Evolutionary conservation across 1,284 basidiomycete genomes (phyloP).

Genomic region (Singerocomus rubriflavus): DNA sequence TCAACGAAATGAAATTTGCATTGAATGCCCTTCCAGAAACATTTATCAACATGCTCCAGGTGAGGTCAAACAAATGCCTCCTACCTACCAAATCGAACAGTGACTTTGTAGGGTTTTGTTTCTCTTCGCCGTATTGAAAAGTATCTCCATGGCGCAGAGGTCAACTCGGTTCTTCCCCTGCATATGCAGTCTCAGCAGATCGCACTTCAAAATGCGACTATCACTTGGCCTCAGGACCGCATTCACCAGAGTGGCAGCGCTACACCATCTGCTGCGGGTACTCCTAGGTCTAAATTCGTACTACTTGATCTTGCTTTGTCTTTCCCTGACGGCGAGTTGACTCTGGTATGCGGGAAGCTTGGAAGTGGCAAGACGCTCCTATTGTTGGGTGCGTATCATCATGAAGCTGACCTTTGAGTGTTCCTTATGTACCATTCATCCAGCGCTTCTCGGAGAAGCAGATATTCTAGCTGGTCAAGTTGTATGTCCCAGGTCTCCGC

Average conservation of each 20-base stretch:
- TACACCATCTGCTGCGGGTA: constrained; percentile 59
- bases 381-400: constrained; percentile 51
- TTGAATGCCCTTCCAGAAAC: constrained; percentile 88
- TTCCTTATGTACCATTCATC: constrained; percentile 14
- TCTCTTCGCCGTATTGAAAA: constrained; percentile 90
- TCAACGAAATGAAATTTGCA: constrained; percentile 82
- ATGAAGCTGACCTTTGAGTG: neutral
- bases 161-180: constrained; percentile 57
- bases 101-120: constrained; percentile 60
- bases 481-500: constrained; percentile 78
- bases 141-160: constrained; percentile 74
- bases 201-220: constrained; percentile 77
- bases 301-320: constrained; percentile 76
- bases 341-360: constrained; percentile 79
- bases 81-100: constrained; percentile 1
- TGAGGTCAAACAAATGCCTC: constrained; percentile 22
- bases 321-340: constrained; percentile 77
- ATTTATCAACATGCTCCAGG: constrained; percentile 83
- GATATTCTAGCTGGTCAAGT: constrained; percentile 81
- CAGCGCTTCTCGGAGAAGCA: constrained; percentile 86
- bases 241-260: constrained; percentile 40
- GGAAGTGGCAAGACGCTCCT: constrained; percentile 85
- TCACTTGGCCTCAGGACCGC: constrained; percentile 86
- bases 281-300: constrained; percentile 76
- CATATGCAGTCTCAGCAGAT: constrained; percentile 58